Conservation (phyloP, 768 basidiomycete species). For the Pisolithus tinctorius region DNA sequence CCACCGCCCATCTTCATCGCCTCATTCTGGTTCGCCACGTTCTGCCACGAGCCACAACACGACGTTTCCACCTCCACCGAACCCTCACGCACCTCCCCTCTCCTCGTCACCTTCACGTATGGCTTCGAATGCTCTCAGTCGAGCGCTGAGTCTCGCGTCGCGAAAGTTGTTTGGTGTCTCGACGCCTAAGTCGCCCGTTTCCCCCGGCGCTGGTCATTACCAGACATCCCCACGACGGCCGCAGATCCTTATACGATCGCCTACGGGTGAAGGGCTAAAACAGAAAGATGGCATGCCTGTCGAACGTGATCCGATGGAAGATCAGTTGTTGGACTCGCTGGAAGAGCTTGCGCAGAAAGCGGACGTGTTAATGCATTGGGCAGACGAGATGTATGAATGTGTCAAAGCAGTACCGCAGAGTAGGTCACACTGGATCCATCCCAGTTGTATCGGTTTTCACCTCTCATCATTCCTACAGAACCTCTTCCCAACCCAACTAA, state of each 20-base stretch:
- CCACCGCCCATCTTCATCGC: constrained; percentile 28
- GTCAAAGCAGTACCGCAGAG: constrained; percentile 82
- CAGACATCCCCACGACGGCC: constrained; percentile 48
- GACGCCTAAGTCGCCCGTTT: constrained; percentile 32
- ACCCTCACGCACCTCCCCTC: constrained; percentile 43
- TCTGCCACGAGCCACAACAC: constrained; percentile 29
- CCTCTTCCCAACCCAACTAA: constrained; percentile 76
- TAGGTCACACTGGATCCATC: constrained; percentile 32
- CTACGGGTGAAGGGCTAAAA: constrained; percentile 34
- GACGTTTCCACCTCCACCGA: constrained; percentile 64
- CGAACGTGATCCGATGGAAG: constrained; percentile 66
- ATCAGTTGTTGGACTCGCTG: constrained; percentile 68
- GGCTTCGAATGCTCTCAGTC: constrained; percentile 68
- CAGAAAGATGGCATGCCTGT: constrained; percentile 8
- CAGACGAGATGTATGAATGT: constrained; percentile 88
- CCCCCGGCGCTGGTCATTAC: constrained; percentile 30
- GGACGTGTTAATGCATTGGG: constrained; percentile 87
- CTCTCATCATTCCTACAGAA: constrained; percentile 36
- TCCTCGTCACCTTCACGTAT: constrained; percentile 65
- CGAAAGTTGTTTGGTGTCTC: constrained; percentile 71
- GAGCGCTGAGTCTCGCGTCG: constrained; percentile 73
- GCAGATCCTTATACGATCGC: constrained; percentile 40
- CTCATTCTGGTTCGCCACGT: constrained; percentile 18
- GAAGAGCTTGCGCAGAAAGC: constrained; percentile 97
- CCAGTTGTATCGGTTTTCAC: neutral